A percentile compares a stretch with the other conserved stretches of the same genome.
Evolutionary conservation across 2,329 filamentous ascomycete genomes (phyloP).

Genomic region (Aspergillus sojae): DNA sequence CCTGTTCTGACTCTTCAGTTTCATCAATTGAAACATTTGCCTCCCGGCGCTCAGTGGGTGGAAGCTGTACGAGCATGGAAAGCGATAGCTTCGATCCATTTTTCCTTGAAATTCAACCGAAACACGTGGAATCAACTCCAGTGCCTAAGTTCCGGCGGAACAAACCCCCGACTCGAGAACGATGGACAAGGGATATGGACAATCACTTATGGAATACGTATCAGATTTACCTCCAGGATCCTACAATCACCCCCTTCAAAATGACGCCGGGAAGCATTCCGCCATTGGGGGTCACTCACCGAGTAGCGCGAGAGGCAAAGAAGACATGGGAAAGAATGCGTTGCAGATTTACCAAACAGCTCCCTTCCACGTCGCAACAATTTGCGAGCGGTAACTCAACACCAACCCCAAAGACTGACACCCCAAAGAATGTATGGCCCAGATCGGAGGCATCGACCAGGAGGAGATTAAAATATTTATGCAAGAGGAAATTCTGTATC

Average conservation of each 20-base stretch:
- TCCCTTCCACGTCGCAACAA: conserved; percentile 29
- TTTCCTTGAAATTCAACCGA: conserved; percentile 42
- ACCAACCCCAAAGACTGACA: conserved; percentile 41
- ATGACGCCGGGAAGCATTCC: conserved; percentile 65
- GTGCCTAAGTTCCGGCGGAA: conserved; percentile 32
- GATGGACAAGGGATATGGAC: conserved; percentile 66
- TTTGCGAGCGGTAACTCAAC: conserved; percentile 53
- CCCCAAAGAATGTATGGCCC: conserved; percentile 53
- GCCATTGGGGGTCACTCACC: conserved; percentile 65
- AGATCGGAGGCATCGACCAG: conserved; percentile 61
- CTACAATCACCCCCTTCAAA: conserved; percentile 68
- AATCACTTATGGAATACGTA: conserved; percentile 68
- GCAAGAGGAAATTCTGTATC: conserved; percentile 63
- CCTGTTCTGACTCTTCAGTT: conserved; percentile 64
- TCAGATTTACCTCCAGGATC: conserved; percentile 66
- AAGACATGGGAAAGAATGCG: conserved; percentile 60
- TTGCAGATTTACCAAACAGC: conserved; percentile 29
- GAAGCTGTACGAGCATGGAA: conserved; percentile 64
- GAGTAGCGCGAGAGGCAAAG: conserved; percentile 63
- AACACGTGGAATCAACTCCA: conserved; percentile 43
- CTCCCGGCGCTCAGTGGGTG: conserved; percentile 60
- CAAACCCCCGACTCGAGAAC: conserved; percentile 29
- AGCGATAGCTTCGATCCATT: conserved; percentile 62
- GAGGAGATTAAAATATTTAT: conserved; percentile 60
- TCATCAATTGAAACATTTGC: conserved; percentile 61